Conservation (phyloP, 768 basidiomycete species). For the Leucocoprinus birnbaumii region DNA sequence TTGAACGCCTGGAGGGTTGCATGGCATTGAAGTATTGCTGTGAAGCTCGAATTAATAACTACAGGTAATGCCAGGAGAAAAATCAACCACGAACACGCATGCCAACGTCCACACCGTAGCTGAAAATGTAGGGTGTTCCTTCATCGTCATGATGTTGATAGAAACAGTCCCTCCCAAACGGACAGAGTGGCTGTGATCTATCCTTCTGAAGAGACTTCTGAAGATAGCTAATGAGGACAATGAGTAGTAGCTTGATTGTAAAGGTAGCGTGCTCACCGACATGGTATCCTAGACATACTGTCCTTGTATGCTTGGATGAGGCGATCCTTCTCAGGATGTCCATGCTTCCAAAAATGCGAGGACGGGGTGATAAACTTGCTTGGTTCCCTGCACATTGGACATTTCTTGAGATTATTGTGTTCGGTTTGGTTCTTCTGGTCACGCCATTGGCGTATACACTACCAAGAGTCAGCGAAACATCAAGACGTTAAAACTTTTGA, state of each 20-base stretch:
- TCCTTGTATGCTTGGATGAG: constrained; percentile 59
- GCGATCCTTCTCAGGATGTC: constrained; percentile 47
- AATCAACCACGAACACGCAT: constrained; percentile 42
- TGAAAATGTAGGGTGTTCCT: constrained; percentile 57
- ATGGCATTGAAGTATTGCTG: constrained; percentile 9
- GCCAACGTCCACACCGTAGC: constrained; percentile 48
- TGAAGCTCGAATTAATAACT: neutral
- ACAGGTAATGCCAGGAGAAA: constrained; percentile 1
- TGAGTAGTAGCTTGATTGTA: neutral
- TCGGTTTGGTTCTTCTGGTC: constrained; percentile 49
- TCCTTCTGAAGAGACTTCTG: constrained; percentile 40
- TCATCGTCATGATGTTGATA: constrained; percentile 70
- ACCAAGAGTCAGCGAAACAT: constrained; percentile 7
- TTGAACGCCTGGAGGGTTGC: neutral
- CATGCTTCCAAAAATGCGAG: constrained; percentile 59
- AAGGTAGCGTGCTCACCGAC: constrained; percentile 43
- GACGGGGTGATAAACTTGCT: constrained; percentile 75
- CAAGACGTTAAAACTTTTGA: neutral
- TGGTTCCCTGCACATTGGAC: constrained; percentile 70
- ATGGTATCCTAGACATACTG: constrained; percentile 70
- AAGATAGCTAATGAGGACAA: constrained; percentile 52
- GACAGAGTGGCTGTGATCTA: constrained; percentile 54
- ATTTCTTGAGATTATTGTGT: constrained; percentile 68
- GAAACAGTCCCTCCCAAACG: constrained; percentile 81
- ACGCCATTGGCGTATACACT: constrained; percentile 85